These are phyloP conservation scores for Letharia lupina DNA, from an alignment of 495 filamentous ascomycete genomes.

Conservation along the genomic window DNA sequence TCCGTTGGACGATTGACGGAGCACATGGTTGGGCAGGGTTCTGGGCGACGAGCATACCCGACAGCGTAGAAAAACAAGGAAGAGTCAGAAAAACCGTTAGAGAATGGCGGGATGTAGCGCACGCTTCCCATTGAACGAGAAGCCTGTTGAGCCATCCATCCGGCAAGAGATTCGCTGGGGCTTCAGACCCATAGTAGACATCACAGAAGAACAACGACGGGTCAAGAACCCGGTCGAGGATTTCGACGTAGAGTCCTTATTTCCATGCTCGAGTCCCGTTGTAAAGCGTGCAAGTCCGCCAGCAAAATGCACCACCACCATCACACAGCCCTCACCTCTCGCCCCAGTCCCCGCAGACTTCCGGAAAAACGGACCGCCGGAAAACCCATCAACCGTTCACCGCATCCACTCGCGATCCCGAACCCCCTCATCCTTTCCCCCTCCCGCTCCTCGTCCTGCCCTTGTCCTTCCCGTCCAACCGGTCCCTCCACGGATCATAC, in stretches of 20 bases:
- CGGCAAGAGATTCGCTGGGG: background rate
- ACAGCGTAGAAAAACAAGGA: background rate
- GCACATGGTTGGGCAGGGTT: no score
- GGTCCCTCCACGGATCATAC: slow-evolving; percentile 63
- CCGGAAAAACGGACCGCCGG: background rate
- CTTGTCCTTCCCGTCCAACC: slow-evolving; percentile 32
- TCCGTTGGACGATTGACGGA: no score
- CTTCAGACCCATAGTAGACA: background rate
- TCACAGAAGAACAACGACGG: background rate
- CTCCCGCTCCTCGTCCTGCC: slow-evolving; percentile 24
- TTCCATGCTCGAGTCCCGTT: background rate
- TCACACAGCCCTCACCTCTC: background rate
- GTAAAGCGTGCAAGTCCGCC: background rate
- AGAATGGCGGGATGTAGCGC: background rate
- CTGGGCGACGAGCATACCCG: no score
- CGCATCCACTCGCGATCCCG: background rate
- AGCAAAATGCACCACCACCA: background rate
- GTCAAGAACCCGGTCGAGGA: no score
- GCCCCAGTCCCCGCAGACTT: background rate
- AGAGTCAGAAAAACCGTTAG: background rate
- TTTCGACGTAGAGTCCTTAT: background rate
- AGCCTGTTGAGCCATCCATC: background rate
- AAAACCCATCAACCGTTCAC: background rate
- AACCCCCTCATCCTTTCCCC: slow-evolving; percentile 26
- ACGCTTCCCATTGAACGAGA: no score